A percentile compares a stretch with the other conserved stretches of the same genome.
Conservation (phyloP, 2,329 filamentous ascomycete genomes). For the Alternaria tenuissima region DNA sequence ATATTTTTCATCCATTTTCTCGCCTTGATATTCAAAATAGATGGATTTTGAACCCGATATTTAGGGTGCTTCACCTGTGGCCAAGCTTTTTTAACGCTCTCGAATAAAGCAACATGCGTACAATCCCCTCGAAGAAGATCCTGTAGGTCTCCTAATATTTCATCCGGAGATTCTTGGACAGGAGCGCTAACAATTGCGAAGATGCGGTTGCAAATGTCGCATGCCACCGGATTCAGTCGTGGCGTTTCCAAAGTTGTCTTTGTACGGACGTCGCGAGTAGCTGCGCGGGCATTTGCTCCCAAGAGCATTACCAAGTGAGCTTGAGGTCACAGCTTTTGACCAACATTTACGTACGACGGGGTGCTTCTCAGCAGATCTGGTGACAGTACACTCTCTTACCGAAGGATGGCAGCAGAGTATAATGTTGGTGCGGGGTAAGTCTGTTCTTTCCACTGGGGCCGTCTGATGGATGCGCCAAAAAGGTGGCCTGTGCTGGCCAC, state of each 20-base stretch:
- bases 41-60: background rate
- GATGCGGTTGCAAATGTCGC: background rate
- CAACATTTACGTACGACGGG: background rate
- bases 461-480: too few species aligned
- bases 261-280: background rate
- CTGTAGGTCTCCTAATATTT: background rate
- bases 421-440: background rate
- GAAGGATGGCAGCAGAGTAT: background rate
- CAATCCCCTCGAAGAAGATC: background rate
- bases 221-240: background rate
- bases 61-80: background rate
- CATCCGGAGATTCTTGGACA: background rate
- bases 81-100: background rate
- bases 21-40: too few species aligned
- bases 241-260: background rate
- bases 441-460: too few species aligned
- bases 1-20: background rate
- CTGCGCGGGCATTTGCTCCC: background rate
- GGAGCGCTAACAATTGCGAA: background rate
- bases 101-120: background rate
- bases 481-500: background rate
- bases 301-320: background rate
- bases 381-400: background rate
- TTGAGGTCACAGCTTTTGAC: background rate
- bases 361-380: background rate